phyloP scores from a whole-genome alignment of 202 grass and related monocot species.

The Setaria viridis region DNA sequence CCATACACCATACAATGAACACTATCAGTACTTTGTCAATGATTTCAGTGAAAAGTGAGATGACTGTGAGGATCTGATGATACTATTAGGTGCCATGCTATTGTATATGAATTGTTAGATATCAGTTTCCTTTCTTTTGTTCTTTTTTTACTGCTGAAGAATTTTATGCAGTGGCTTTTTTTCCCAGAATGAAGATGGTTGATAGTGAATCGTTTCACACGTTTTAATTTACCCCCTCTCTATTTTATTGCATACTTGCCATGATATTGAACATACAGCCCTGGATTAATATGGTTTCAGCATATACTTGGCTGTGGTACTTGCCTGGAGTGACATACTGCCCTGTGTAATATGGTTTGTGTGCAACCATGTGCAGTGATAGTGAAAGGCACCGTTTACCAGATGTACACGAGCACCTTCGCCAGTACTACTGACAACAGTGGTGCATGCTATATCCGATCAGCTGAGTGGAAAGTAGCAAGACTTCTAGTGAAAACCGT shows the following conservation, averaged over 20 bases:
- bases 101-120: background rate
- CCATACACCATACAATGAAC: too few relatives aligned
- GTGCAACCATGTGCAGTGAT: background rate
- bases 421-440: background rate
- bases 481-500: background rate
- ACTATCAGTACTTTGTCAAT: too few relatives aligned
- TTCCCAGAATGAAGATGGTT: background rate
- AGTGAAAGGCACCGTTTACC: background rate
- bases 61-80: too few relatives aligned
- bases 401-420: background rate
- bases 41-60: too few relatives aligned
- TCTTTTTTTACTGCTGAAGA: background rate
- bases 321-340: background rate
- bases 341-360: background rate
- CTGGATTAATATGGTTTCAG: background rate
- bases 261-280: background rate
- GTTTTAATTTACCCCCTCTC: background rate
- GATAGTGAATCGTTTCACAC: background rate
- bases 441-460: background rate
- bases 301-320: background rate
- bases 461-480: background rate
- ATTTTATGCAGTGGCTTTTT: background rate
- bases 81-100: background rate
- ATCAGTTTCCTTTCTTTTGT: background rate
- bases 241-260: background rate